phyloP scores from a whole-genome alignment of 2,329 filamentous ascomycete species.

The Niveomyces coronatus region DNA sequence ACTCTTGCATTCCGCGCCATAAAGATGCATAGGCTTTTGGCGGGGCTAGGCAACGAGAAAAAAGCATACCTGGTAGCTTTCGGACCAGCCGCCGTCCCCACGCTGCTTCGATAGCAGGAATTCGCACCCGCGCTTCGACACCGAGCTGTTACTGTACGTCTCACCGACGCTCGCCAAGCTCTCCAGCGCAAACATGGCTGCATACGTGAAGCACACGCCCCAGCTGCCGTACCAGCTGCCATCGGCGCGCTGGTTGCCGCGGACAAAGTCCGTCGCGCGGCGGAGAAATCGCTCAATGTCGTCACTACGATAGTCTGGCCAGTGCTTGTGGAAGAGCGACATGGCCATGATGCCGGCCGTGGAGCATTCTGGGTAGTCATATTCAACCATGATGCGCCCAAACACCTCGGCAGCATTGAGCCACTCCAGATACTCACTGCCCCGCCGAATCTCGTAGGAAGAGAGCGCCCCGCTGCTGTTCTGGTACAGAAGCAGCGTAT shows the following conservation, averaged over 20 bases:
- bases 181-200: slow-evolving; percentile 91
- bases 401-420: slow-evolving; percentile 97
- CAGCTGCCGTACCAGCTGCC: slow-evolving; percentile 98
- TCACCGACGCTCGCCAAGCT: slow-evolving; percentile 74
- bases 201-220: slow-evolving; percentile 98
- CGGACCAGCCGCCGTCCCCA: slow-evolving; percentile 89
- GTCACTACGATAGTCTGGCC: slow-evolving; percentile 64
- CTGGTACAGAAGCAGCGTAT: slow-evolving; percentile 86
- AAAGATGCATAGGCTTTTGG: too few species aligned
- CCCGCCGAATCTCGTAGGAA: slow-evolving; percentile 79
- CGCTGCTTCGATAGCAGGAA: slow-evolving; percentile 81
- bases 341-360: slow-evolving; percentile 87
- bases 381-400: slow-evolving; percentile 95
- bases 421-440: slow-evolving; percentile 66
- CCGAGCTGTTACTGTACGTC: slow-evolving; percentile 61
- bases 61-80: slow-evolving; percentile 65
- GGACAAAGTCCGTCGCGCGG: slow-evolving; percentile 73
- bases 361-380: slow-evolving; percentile 96
- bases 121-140: slow-evolving; percentile 65
- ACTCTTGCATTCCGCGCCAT: too few species aligned
- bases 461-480: slow-evolving; percentile 78
- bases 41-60: neutral
- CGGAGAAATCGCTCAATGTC: slow-evolving; percentile 68
- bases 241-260: slow-evolving; percentile 62
- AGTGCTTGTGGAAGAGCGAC: slow-evolving; percentile 69